Base-by-base conservation (phyloP, 306 rosid species). In the Castanopsis chinensis region DNA sequence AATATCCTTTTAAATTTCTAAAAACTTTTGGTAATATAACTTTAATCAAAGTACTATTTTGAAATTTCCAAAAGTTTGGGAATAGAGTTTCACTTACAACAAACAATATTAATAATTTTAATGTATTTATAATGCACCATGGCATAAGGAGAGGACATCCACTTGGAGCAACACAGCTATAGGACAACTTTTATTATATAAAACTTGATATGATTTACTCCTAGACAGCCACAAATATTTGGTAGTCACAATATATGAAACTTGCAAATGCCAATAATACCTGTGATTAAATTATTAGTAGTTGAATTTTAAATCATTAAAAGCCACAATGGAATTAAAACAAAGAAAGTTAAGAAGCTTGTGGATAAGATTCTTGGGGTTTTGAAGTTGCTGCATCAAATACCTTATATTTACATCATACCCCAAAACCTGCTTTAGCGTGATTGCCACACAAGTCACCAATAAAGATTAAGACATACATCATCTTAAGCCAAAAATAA, bases 401-500 rank as follows among this genome's bases (percentile, higher is more conserved):
- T 5, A 64, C 10, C 79, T 64, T 71, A 76, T n/a, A 63, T 51
- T 45, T 27, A 52, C 28, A 43, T 25, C 71, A 45, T 28, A 75
- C 58, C 45, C 49, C 58, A 59, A 45, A 61, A 20, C 1, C 55
- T n/a, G 74, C 32, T 13, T 69, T 2, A 69, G 55, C 11, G 53
- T 45, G 15, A 45, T 45, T 45, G 13, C 53, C 67, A 20, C 18
- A 54, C 17, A 25, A 76, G 53, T 21, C 19, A 77, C 25, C 20
- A 67, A 28, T 12, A 51, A 7, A 20, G 17, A 64, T 37, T 61
- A 51, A 25, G 15, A 72, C 21, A 37, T 65, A 28, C 12, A 64
- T 75, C 63, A 71, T 60, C 79, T 63, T 27, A 68, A 80, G 30
- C 63, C 69, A 52, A 75, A 52, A 80, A 68, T 54, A 70, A 61